phyloP scores from a whole-genome alignment of 371 early-diverging fungal genomes.

The Mortierella sp. region DNA sequence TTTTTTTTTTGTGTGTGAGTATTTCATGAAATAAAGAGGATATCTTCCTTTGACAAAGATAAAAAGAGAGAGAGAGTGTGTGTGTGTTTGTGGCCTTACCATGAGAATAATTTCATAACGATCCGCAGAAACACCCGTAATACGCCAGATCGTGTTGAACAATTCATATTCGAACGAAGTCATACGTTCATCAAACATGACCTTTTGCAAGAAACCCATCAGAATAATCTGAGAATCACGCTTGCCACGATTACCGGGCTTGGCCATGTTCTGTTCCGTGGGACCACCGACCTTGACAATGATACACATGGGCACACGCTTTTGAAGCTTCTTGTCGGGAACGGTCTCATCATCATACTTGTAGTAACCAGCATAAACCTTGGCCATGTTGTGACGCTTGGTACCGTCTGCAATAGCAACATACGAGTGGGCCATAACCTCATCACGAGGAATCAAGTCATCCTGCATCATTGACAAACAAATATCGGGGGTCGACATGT shows the following conservation, averaged over 20 bases:
- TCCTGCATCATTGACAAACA: slow-evolving; percentile 88
- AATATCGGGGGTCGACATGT: slow-evolving; percentile 82
- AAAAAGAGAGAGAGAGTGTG: too few relatives aligned
- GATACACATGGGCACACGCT: slow-evolving; percentile 85
- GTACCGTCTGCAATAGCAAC: slow-evolving; percentile 94
- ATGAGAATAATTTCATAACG: slow-evolving; percentile 91
- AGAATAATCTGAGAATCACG: slow-evolving; percentile 98
- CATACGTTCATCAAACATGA: slow-evolving; percentile 96
- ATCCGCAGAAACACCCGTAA: slow-evolving; percentile 88
- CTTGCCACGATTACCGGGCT: slow-evolving; percentile 98
- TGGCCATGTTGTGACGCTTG: slow-evolving; percentile 96
- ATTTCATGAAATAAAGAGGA: neutral
- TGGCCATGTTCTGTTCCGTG: slow-evolving; percentile 76
- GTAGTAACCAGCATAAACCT: slow-evolving; percentile 92
- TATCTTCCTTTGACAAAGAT: too few relatives aligned
- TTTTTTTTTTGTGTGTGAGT: too few relatives aligned
- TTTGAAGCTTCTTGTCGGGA: slow-evolving; percentile 59
- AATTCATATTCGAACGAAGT: slow-evolving; percentile 95
- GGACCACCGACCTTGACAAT: slow-evolving; percentile 95
- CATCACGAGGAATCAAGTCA: slow-evolving; percentile 71
- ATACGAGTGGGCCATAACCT: slow-evolving; percentile 80
- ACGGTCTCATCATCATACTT: slow-evolving; percentile 70
- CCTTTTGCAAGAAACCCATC: slow-evolving; percentile 96
- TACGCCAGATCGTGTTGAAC: slow-evolving; percentile 87
- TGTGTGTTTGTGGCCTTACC: too few relatives aligned